Evolutionary conservation across 164 flowering plant species (phyloP).

Genomic region (Cinnamomum chago): DNA sequence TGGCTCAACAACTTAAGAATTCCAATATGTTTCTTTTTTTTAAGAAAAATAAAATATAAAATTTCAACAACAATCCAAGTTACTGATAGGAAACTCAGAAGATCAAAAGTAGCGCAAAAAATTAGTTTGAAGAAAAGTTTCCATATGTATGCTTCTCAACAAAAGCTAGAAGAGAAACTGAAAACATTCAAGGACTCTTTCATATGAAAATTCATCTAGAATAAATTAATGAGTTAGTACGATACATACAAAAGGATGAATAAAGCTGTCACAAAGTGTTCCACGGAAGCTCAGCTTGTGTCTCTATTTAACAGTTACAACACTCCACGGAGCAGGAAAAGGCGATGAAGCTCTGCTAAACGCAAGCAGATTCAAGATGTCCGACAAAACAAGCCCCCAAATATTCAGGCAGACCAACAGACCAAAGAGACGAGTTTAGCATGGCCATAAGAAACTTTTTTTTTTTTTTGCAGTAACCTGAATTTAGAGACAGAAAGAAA

Average conservation of each 20-base stretch:
- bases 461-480: not conserved
- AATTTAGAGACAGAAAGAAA: not conserved
- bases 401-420: not conserved
- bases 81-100: too few relatives aligned
- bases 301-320: not conserved
- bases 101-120: too few relatives aligned
- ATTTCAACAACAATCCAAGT: too few relatives aligned
- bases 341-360: not conserved
- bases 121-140: too few relatives aligned
- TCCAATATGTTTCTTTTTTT: not conserved
- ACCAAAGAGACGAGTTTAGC: not conserved
- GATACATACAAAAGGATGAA: conserved; percentile 26
- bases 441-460: not conserved
- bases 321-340: not conserved
- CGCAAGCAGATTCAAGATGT: not conserved
- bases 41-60: too few relatives aligned
- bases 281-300: not conserved
- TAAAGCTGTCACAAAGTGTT: conserved; percentile 7
- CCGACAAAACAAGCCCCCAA: not conserved
- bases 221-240: conserved; percentile 4
- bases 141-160: not conserved
- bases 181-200: not conserved
- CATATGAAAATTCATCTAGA: not conserved
- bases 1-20: too few relatives aligned
- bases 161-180: not conserved